A percentile compares a stretch with the other conserved stretches of the same genome.
Conservation (phyloP, 805 yeast species). For the Spathaspora hagerdaliae region DNA sequence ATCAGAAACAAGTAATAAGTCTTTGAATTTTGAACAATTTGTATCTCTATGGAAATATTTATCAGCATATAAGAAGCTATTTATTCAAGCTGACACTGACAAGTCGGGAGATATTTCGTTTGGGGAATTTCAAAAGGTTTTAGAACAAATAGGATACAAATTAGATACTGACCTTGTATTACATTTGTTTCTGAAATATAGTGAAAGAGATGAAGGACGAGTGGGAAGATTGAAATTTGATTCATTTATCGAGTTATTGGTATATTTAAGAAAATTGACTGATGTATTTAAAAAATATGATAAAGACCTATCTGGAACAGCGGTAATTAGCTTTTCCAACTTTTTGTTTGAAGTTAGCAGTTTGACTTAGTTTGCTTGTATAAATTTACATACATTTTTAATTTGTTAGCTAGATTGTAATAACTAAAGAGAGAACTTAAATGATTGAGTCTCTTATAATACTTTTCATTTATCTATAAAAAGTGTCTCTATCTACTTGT, state of each 20-base stretch:
- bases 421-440: no score
- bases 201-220: constrained; percentile 30
- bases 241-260: constrained; percentile 74
- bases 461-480: neutral
- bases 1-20: constrained; percentile 16
- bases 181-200: constrained; percentile 55
- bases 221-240: constrained; percentile 64
- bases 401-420: no score
- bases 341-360: constrained; percentile 53
- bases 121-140: constrained; percentile 59
- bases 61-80: constrained; percentile 61
- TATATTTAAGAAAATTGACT: constrained; percentile 72
- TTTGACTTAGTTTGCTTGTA: constrained; percentile 13
- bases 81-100: constrained; percentile 58
- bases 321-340: constrained; percentile 62
- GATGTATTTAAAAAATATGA: constrained; percentile 78
- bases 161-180: constrained; percentile 53
- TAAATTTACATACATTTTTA: no score
- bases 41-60: constrained; percentile 66
- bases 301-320: constrained; percentile 68
- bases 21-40: constrained; percentile 55
- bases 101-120: constrained; percentile 57
- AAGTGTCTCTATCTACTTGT: neutral
- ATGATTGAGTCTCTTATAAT: neutral
- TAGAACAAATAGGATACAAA: constrained; percentile 64